These are phyloP conservation scores for Phytophthora nicotianae DNA, from an alignment of 352 stramenopile species.

Conservation along the genomic window DNA sequence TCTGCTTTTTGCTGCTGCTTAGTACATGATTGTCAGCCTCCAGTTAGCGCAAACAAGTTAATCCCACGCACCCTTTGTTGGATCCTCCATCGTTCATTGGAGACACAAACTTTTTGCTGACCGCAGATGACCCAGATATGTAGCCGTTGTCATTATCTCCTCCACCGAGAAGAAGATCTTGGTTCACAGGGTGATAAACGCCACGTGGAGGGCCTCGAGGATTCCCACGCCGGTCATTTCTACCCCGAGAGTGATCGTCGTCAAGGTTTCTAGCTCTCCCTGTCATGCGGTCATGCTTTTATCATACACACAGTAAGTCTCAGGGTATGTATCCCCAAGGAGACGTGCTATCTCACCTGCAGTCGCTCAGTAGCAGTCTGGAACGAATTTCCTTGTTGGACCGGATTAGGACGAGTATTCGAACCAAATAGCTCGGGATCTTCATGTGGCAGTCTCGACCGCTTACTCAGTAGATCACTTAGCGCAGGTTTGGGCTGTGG, in stretches of 20 bases:
- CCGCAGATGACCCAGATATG: constrained; percentile 35
- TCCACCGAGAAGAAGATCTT: constrained; percentile 65
- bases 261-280: constrained; percentile 45
- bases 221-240: constrained; percentile 20
- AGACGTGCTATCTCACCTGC: constrained; percentile 36
- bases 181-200: constrained; percentile 80
- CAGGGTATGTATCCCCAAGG: background rate
- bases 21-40: background rate
- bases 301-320: background rate
- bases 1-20: constrained; percentile 25
- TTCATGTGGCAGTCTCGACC: constrained; percentile 25
- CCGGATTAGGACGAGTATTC: constrained; percentile 13
- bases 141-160: constrained; percentile 30
- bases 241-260: constrained; percentile 33
- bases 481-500: constrained; percentile 27
- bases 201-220: constrained; percentile 42
- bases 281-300: constrained; percentile 52
- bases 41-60: background rate
- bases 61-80: constrained; percentile 15
- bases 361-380: constrained; percentile 74
- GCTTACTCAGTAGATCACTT: constrained; percentile 50
- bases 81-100: constrained; percentile 42
- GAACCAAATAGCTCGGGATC: constrained; percentile 28
- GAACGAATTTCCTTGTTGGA: constrained; percentile 58
- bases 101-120: constrained; percentile 81